phyloP scores from a whole-genome alignment of 2,329 filamentous ascomycete species.

The Exophiala calicioides region DNA sequence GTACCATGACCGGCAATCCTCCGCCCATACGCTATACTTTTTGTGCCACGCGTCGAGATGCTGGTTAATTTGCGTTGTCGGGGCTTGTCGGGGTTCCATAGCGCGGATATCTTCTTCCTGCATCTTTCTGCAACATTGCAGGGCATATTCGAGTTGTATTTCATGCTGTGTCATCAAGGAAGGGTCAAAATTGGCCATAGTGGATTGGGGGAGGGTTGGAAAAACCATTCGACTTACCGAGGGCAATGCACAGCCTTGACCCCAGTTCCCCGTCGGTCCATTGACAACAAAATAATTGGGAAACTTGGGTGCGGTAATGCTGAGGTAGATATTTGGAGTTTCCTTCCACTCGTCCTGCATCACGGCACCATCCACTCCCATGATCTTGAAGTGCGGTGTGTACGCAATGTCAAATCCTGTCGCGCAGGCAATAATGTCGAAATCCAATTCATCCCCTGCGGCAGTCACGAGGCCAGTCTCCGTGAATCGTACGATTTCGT shows the following conservation, averaged over 20 bases:
- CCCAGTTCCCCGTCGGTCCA: slow-evolving; percentile 34
- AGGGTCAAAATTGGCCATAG: background rate
- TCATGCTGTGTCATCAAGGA: slow-evolving; percentile 22
- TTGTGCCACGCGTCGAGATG: slow-evolving; percentile 29
- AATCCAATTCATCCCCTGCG: slow-evolving; percentile 38
- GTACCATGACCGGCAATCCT: slow-evolving; percentile 34
- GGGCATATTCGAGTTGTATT: slow-evolving; percentile 30
- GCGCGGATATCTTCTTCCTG: slow-evolving; percentile 35
- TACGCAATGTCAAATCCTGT: slow-evolving; percentile 42
- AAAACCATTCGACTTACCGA: slow-evolving; percentile 8
- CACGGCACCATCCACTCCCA: slow-evolving; percentile 31
- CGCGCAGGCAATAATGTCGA: slow-evolving; percentile 41
- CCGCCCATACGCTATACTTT: slow-evolving; percentile 32
- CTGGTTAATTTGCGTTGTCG: slow-evolving; percentile 28
- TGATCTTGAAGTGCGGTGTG: slow-evolving; percentile 38
- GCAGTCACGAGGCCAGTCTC: slow-evolving; percentile 42
- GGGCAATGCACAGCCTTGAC: slow-evolving; percentile 34
- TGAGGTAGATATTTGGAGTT: slow-evolving; percentile 48
- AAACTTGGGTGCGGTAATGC: slow-evolving; percentile 48
- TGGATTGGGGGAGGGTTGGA: background rate
- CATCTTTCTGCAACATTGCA: slow-evolving; percentile 37
- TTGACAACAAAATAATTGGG: slow-evolving; percentile 43
- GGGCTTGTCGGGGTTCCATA: slow-evolving; percentile 24
- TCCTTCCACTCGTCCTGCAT: slow-evolving; percentile 42
- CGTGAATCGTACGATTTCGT: slow-evolving; percentile 27